These are phyloP conservation scores for Leccinum fallax DNA, from an alignment of 1,284 basidiomycete genomes.

Conservation along the genomic window DNA sequence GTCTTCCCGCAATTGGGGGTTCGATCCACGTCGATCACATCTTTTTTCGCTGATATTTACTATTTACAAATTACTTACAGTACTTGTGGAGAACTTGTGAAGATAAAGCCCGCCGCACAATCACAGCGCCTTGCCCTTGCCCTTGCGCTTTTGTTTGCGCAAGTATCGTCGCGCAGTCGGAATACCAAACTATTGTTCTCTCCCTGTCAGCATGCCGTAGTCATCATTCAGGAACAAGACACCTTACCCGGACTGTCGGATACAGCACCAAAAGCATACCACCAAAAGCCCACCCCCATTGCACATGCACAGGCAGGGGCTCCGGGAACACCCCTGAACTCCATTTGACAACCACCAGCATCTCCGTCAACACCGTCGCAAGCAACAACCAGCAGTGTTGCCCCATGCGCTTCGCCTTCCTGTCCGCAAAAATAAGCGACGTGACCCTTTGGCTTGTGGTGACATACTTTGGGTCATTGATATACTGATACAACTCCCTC, in stretches of 20 bases:
- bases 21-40: slow-evolving; percentile 14
- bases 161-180: slow-evolving; percentile 51
- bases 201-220: slow-evolving; percentile 6
- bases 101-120: neutral
- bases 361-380: slow-evolving; percentile 78
- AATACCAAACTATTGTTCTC: slow-evolving; percentile 49
- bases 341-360: slow-evolving; percentile 78
- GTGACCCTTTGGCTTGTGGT: neutral
- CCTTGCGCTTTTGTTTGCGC: slow-evolving; percentile 41
- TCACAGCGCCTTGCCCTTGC: slow-evolving; percentile 38
- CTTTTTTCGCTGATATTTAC: neutral
- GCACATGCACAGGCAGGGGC: slow-evolving; percentile 63
- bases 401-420: slow-evolving; percentile 80
- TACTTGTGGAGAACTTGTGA: neutral
- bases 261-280: slow-evolving; percentile 62
- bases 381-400: slow-evolving; percentile 84
- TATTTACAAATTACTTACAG: too few species aligned
- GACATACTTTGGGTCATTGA: slow-evolving; percentile 73
- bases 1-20: slow-evolving; percentile 2
- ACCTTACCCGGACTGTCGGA: slow-evolving; percentile 61
- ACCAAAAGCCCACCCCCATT: slow-evolving; percentile 65
- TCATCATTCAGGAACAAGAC: neutral
- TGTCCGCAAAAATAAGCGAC: slow-evolving; percentile 32
- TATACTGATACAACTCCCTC: slow-evolving; percentile 77
- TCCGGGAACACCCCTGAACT: slow-evolving; percentile 68